These are phyloP conservation scores for Raphanus hybrid DNA, from an alignment of 441 rosid genomes.

Conservation along the genomic window DNA sequence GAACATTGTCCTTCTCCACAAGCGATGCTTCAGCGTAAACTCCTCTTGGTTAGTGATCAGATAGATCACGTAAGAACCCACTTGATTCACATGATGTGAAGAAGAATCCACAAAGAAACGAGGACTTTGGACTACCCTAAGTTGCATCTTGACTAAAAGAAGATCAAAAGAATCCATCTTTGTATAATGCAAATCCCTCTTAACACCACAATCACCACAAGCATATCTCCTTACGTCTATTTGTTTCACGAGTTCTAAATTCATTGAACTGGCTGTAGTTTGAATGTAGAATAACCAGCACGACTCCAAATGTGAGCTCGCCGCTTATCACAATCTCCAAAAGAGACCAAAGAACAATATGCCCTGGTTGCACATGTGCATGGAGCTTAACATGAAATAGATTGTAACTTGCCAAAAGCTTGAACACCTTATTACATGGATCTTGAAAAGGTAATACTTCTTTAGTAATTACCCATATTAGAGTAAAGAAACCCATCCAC, in stretches of 20 bases:
- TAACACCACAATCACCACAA: not conserved
- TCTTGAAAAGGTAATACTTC: not conserved
- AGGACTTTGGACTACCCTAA: not conserved
- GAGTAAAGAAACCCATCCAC: not conserved
- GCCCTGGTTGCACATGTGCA: not conserved
- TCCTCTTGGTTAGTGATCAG: not conserved
- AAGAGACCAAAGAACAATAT: not conserved
- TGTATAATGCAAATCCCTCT: not conserved
- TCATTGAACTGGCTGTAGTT: not conserved
- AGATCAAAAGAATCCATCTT: not conserved
- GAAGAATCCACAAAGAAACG: not conserved
- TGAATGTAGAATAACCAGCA: not conserved
- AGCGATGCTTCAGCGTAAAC: not conserved
- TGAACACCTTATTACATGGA: not conserved
- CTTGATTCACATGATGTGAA: conserved; percentile 2
- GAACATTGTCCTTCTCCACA: not conserved
- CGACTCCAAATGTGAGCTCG: not conserved
- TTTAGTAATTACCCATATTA: no score
- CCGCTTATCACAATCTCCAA: not conserved
- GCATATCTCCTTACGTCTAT: no score
- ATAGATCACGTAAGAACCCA: not conserved
- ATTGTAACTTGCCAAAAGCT: not conserved
- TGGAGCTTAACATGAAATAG: not conserved
- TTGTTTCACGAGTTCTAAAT: not conserved
- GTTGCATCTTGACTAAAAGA: not conserved